phyloP scores from a whole-genome alignment of 2,329 filamentous ascomycete species.

The Colletotrichum eremochloae region DNA sequence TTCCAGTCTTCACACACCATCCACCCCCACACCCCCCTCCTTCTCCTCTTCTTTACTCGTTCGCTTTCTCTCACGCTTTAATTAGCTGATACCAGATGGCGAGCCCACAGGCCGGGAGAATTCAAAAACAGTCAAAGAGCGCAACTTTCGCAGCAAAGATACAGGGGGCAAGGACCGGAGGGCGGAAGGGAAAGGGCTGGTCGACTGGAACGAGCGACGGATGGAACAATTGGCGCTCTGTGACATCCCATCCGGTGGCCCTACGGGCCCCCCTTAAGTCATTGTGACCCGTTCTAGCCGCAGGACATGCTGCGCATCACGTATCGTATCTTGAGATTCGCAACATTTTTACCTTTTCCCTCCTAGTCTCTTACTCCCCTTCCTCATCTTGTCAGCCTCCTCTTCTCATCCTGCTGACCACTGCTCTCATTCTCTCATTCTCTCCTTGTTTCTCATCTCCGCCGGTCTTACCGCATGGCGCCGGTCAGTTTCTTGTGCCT shows the following conservation, averaged over 20 bases:
- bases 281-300: background rate
- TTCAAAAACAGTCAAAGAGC: background rate
- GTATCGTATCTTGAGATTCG: background rate
- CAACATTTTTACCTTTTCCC: constrained; percentile 1
- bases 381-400: background rate
- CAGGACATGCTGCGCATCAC: background rate
- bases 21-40: background rate
- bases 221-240: background rate
- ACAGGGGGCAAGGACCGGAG: constrained; percentile 11
- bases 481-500: constrained; percentile 12
- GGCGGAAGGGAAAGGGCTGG: background rate
- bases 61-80: background rate
- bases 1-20: background rate
- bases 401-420: background rate
- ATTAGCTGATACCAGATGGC: constrained; percentile 4
- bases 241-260: background rate
- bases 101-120: background rate
- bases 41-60: background rate
- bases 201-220: constrained; percentile 1
- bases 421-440: background rate
- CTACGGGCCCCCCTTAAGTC: too few species aligned
- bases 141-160: background rate
- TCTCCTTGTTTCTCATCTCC: constrained; percentile 9
- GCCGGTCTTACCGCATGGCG: constrained; percentile 39
- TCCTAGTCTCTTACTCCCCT: background rate